These are phyloP conservation scores for Aspergillus ostianus DNA, from an alignment of 495 filamentous ascomycete genomes.

Conservation along the genomic window DNA sequence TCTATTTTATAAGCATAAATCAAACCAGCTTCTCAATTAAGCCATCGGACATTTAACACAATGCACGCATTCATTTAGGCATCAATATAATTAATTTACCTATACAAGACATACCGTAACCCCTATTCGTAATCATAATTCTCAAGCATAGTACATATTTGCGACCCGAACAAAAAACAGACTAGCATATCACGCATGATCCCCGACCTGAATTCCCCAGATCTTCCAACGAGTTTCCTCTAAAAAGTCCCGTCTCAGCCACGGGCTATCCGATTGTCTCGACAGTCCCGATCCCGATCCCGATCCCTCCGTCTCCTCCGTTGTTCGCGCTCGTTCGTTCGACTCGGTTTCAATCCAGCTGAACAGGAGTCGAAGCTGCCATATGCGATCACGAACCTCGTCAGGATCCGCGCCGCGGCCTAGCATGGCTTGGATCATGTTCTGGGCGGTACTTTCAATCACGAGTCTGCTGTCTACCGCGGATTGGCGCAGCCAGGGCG, in stretches of 20 bases:
- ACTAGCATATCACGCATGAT: conserved; percentile 53
- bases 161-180: neutral
- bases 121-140: neutral
- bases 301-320: conserved; percentile 33
- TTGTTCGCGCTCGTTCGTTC: neutral
- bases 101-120: neutral
- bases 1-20: neutral
- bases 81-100: neutral
- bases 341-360: conserved; percentile 66
- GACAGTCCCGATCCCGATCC: conserved; percentile 31
- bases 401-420: conserved; percentile 39
- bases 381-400: conserved; percentile 59
- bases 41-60: no score
- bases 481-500: conserved; percentile 53
- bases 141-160: neutral
- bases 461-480: conserved; percentile 77
- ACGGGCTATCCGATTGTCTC: conserved; percentile 27
- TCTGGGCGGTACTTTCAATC: conserved; percentile 61
- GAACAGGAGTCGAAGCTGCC: conserved; percentile 76
- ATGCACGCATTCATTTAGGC: neutral
- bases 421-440: conserved; percentile 45
- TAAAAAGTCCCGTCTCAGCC: conserved; percentile 43
- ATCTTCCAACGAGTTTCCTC: conserved; percentile 47
- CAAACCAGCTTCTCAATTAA: no score
- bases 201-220: conserved; percentile 57